These are phyloP conservation scores for Podosphaera xanthii DNA, from an alignment of 2,329 filamentous ascomycete genomes.

Conservation along the genomic window DNA sequence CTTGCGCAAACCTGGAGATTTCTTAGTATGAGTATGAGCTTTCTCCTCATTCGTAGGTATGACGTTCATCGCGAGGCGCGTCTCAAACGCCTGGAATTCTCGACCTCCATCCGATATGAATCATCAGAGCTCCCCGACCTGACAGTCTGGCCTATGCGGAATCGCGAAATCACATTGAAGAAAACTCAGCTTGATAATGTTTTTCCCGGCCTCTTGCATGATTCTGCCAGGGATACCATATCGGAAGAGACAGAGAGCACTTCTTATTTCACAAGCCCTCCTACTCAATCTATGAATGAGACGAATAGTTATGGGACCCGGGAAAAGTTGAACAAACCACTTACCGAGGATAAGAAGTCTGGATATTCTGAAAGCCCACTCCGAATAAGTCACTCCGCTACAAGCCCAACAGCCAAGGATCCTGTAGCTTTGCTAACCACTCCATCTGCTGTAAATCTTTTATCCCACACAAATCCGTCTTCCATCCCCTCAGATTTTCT, in stretches of 20 bases:
- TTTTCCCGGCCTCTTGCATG: neutral
- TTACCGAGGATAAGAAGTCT: conserved; percentile 10
- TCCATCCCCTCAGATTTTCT: neutral
- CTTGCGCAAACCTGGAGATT: conserved; percentile 43
- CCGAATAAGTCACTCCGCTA: neutral
- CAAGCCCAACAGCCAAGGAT: neutral
- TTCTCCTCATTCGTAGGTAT: conserved; percentile 30
- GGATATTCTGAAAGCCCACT: neutral
- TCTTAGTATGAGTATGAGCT: conserved; percentile 29
- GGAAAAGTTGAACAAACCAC: conserved; percentile 10
- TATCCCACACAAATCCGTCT: neutral
- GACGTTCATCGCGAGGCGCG: conserved; percentile 32
- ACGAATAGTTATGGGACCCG: conserved; percentile 7
- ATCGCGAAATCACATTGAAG: neutral
- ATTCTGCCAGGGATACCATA: conserved; percentile 1
- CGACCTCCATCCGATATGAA: neutral
- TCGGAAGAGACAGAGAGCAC: conserved; percentile 33
- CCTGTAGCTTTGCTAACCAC: neutral
- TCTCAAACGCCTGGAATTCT: conserved; percentile 9
- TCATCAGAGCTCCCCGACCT: neutral
- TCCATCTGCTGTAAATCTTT: neutral
- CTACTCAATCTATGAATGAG: conserved; percentile 27
- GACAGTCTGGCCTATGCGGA: neutral
- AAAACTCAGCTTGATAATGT: neutral
- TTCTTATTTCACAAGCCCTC: conserved; percentile 36